phyloP scores from a whole-genome alignment of 495 filamentous ascomycete genomes.

The Xylaria grammica region DNA sequence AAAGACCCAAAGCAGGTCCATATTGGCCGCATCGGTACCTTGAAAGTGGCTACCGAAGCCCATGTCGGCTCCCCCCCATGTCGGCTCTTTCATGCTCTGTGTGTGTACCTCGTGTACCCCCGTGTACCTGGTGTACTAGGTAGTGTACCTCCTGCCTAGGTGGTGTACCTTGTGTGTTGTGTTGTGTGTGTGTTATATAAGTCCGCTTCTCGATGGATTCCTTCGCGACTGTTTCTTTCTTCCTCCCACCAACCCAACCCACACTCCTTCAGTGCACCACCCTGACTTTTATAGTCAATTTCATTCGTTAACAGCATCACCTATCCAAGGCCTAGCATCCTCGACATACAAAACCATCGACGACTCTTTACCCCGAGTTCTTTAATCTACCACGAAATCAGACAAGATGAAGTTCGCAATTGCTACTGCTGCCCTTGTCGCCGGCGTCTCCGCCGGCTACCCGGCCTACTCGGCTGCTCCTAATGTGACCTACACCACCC shows the following conservation, averaged over 20 bases:
- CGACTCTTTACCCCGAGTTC: constrained; percentile 46
- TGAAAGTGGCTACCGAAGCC: constrained; percentile 13
- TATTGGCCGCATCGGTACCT: constrained; percentile 9
- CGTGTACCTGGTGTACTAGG: too few species aligned
- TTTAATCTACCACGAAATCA: constrained; percentile 50
- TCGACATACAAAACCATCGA: constrained; percentile 30
- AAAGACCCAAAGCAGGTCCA: constrained; percentile 11
- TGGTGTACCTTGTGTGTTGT: too few species aligned
- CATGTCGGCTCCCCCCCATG: neutral
- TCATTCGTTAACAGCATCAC: constrained; percentile 58
- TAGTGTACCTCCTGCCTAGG: too few species aligned
- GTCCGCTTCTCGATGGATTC: constrained; percentile 31
- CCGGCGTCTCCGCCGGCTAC: constrained; percentile 66
- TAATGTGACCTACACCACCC: constrained; percentile 67
- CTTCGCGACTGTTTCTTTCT: constrained; percentile 37
- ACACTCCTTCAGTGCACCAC: constrained; percentile 48
- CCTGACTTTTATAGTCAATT: constrained; percentile 66
- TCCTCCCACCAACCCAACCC: constrained; percentile 52
- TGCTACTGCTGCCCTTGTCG: constrained; percentile 62
- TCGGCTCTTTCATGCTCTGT: neutral
- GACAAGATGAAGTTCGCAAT: constrained; percentile 88
- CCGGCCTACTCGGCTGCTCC: constrained; percentile 39
- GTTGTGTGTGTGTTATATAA: constrained; percentile 49
- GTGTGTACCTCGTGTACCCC: too few species aligned
- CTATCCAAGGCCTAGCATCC: constrained; percentile 32